Evolutionary conservation across 805 yeast species (phyloP), one percentile per base, ranked within the genome.

Genomic region (Candida boleticola): DNA sequence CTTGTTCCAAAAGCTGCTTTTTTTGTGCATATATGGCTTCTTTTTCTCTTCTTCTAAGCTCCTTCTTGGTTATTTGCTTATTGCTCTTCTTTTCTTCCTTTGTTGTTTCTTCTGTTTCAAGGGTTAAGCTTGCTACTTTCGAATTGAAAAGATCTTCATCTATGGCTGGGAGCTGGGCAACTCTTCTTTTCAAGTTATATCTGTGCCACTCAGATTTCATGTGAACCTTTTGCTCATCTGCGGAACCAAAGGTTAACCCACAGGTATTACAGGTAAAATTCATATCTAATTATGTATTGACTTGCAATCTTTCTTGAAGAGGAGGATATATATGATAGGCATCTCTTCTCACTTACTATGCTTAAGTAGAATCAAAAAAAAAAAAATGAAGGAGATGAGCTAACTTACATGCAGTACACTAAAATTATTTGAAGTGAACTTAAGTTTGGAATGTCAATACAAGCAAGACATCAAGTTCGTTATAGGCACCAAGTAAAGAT

Each of bases 141-240:
- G 52, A 29, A 34, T 58, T 54, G 41, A 71, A 71, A n/a, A 63
- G 53, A n/a, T 63, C 72, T 37, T 73, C 74, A 40, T 65, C 61
- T 21, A 73, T 67, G 14, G 72, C 57, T 2, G 77, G 76, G 49
- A 73, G 58, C 45, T 65, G 67, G 1, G 97, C 96, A 25, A 93
- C 96, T 54, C 96, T 78, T 66, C 99, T 80, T 60, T 93, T 93
- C 57, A 93, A 74, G 57, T 93, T 93, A 64, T 93, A 93, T 48
- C 99, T 77, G 60, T 93, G 99, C 99, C 99, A 93, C 43, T 93
- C 99, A 2, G 96, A 83, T 60, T 87, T 89, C 99, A 93, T 93
- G 61, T 93, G 99, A 49, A 76, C 76, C 48, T 98, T 75, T 66
- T 93, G 99, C 44, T 82, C 72, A 48, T 83, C 93, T n/a, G 95